Evolutionary conservation across 2,329 filamentous ascomycete species (phyloP).

Genomic region (Thelonectria rubi): DNA sequence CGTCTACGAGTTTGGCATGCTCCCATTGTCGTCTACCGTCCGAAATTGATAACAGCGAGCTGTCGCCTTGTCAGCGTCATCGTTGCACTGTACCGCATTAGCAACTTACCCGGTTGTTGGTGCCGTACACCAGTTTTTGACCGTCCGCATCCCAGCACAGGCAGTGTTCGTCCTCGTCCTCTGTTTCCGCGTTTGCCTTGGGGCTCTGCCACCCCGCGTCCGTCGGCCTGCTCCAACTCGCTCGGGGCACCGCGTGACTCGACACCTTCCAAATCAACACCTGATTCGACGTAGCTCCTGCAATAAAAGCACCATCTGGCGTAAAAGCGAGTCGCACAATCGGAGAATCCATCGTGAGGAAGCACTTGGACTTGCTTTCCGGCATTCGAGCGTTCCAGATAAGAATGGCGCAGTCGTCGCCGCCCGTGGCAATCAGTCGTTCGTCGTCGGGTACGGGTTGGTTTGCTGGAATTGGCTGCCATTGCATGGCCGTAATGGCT

Average conservation of each 20-base stretch:
- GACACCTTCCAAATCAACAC: constrained; percentile 73
- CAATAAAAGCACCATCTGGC: constrained; percentile 70
- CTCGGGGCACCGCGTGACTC: constrained; percentile 65
- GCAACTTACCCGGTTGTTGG: constrained; percentile 67
- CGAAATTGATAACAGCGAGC: constrained; percentile 63
- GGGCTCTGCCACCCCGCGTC: constrained; percentile 69
- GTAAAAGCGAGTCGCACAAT: constrained; percentile 70
- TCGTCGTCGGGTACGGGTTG: constrained; percentile 56
- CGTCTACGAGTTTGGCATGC: not conserved
- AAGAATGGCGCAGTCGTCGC: constrained; percentile 69
- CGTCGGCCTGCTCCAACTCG: constrained; percentile 65
- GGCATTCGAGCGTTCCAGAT: constrained; percentile 68
- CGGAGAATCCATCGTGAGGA: constrained; percentile 67
- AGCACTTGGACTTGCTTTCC: constrained; percentile 65
- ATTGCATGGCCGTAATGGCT: constrained; percentile 65
- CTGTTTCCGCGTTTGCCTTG: constrained; percentile 59
- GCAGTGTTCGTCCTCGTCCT: constrained; percentile 70
- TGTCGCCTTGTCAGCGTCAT: constrained; percentile 35
- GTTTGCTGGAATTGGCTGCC: constrained; percentile 62
- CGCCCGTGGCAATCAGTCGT: constrained; percentile 67
- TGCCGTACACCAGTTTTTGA: constrained; percentile 69
- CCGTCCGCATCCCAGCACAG: constrained; percentile 70
- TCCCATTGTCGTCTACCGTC: constrained; percentile 45
- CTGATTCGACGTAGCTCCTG: constrained; percentile 66
- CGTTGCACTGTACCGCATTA: not conserved